A percentile compares a stretch with the other conserved stretches of the same genome.
phyloP scores from a whole-genome alignment of 257 asterid genomes.

The Solanum chaucha region DNA sequence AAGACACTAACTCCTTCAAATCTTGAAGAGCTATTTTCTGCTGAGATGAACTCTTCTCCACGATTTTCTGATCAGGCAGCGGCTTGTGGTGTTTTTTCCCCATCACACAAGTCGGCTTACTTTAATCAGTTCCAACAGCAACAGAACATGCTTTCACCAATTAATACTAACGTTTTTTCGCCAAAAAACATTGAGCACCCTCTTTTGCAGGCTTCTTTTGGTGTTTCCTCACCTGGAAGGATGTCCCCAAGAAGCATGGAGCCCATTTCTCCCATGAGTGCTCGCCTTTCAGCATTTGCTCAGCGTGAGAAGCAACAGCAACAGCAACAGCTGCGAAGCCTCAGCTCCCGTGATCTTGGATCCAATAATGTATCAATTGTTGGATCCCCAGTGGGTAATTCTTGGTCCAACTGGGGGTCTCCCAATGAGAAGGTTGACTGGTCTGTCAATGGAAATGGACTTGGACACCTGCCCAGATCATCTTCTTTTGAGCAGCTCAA shows the following conservation, averaged over 20 bases:
- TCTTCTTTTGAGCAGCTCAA: constrained; percentile 17
- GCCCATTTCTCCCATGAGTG: constrained; percentile 68
- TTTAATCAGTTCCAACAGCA: constrained; percentile 74
- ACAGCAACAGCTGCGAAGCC: constrained; percentile 54
- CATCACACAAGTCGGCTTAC: constrained; percentile 63
- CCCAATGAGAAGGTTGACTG: constrained; percentile 58
- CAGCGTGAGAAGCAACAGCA: constrained; percentile 69
- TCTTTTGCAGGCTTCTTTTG: constrained; percentile 67
- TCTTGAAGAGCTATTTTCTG: constrained; percentile 78
- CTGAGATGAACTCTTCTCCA: constrained; percentile 66
- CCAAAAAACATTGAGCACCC: constrained; percentile 67
- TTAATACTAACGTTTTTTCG: constrained; percentile 58
- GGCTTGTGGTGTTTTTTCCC: constrained; percentile 62
- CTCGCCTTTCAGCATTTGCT: constrained; percentile 44
- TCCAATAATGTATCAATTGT: constrained; percentile 23
- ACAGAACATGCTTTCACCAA: constrained; percentile 58
- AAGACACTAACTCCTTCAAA: constrained; percentile 78
- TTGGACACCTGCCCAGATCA: constrained; percentile 26
- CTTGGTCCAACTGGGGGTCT: constrained; percentile 72
- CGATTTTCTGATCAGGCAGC: constrained; percentile 59
- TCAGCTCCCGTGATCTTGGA: constrained; percentile 58
- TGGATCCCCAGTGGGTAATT: constrained; percentile 38
- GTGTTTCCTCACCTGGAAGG: constrained; percentile 70
- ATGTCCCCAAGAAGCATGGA: constrained; percentile 79
- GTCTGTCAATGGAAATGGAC: constrained; percentile 58